phyloP scores from a whole-genome alignment of 1,139 yeast species.

The Hyphopichia buzzinii region DNA sequence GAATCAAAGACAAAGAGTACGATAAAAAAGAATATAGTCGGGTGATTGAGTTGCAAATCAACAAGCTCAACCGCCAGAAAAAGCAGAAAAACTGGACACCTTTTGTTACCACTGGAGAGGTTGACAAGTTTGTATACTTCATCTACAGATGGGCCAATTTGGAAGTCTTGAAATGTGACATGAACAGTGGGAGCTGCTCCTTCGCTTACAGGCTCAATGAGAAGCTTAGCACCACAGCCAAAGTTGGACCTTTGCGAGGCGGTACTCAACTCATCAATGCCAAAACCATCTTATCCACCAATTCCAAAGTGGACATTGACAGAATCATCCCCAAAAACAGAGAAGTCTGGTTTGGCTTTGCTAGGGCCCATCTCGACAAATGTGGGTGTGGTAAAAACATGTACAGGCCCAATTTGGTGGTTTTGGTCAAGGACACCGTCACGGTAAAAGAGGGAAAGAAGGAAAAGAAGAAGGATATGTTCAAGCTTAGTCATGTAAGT shows the following conservation, averaged over 20 bases:
- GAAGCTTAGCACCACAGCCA: constrained; percentile 13
- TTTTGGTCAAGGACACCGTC: constrained; percentile 18
- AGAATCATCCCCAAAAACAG: constrained; percentile 15
- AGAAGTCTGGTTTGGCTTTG: constrained; percentile 36
- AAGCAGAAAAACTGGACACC: constrained; percentile 49
- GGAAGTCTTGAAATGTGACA: constrained; percentile 34
- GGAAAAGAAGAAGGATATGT: constrained; percentile 12
- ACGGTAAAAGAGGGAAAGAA: constrained; percentile 1
- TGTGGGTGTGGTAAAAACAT: constrained; percentile 39
- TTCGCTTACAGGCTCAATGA: constrained; percentile 22
- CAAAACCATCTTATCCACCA: constrained; percentile 15
- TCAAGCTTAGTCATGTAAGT: constrained; percentile 29
- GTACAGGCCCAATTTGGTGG: constrained; percentile 37
- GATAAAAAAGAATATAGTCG: constrained; percentile 20
- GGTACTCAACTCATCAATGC: constrained; percentile 35
- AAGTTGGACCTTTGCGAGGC: constrained; percentile 37
- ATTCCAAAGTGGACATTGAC: constrained; percentile 11
- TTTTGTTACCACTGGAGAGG: constrained; percentile 24
- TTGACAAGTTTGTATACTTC: constrained; percentile 29
- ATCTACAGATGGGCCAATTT: constrained; percentile 40
- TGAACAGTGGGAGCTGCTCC: constrained; percentile 24
- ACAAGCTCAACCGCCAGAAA: constrained; percentile 18
- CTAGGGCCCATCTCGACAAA: constrained; percentile 32
- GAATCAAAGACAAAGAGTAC: constrained; percentile 14
- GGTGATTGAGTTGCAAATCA: constrained; percentile 23